A percentile compares a stretch with the other conserved stretches of the same genome.
phyloP scores from a whole-genome alignment of 495 filamentous ascomycete species.

The Beverwykella pulmonaria region DNA sequence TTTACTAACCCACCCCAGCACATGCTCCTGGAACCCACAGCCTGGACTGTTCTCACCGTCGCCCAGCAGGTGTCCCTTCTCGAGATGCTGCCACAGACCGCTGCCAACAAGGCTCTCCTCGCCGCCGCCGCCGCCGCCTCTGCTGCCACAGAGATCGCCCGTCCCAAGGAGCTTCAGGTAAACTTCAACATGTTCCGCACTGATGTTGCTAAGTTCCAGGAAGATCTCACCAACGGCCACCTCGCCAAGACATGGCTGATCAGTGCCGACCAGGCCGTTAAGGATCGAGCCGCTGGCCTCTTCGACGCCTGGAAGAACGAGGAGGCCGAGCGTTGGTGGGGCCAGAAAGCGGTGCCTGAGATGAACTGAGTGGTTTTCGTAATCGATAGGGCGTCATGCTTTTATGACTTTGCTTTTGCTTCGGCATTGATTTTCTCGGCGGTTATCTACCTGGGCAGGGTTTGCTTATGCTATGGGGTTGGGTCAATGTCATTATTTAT shows the following conservation, averaged over 20 bases:
- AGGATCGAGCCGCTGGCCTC: conserved; percentile 63
- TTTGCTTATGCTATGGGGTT: neutral
- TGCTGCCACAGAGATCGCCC: conserved; percentile 51
- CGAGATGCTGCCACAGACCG: conserved; percentile 2
- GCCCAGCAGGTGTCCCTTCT: neutral
- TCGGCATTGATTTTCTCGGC: too few relatives aligned
- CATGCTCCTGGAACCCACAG: conserved; percentile 25
- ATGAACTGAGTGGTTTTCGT: neutral
- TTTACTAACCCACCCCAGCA: conserved; percentile 1
- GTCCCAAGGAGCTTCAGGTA: conserved; percentile 51
- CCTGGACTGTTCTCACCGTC: conserved; percentile 40
- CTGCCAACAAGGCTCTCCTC: neutral
- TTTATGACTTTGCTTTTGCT: too few relatives aligned
- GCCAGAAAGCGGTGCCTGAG: conserved; percentile 50
- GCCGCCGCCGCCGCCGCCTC: conserved; percentile 8
- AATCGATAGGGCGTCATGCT: too few relatives aligned
- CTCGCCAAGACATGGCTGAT: conserved; percentile 68
- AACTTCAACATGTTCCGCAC: conserved; percentile 54
- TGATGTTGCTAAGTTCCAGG: conserved; percentile 61
- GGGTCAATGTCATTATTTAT: neutral
- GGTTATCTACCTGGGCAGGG: too few relatives aligned
- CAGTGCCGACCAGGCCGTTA: conserved; percentile 64
- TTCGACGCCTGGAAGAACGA: conserved; percentile 70
- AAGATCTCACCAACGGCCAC: conserved; percentile 63
- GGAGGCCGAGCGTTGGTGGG: conserved; percentile 72